A percentile compares a stretch with the other conserved stretches of the same genome.
These are phyloP conservation scores for Antrodiella citrinella DNA, from an alignment of 768 basidiomycete species.

Conservation along the genomic window DNA sequence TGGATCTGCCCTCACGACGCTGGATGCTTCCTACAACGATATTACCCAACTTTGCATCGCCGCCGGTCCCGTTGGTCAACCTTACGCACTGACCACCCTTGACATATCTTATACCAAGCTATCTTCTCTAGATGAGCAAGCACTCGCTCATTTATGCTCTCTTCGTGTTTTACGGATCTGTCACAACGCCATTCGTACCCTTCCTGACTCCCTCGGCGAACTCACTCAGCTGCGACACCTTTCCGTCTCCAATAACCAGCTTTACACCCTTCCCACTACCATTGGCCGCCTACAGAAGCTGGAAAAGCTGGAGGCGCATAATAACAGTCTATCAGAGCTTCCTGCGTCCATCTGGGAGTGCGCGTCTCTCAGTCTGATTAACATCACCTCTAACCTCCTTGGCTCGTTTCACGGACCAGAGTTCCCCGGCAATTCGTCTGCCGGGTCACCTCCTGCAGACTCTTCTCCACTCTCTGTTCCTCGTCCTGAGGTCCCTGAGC, in stretches of 20 bases:
- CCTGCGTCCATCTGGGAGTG: slow-evolving; percentile 82
- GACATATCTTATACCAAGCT: slow-evolving; percentile 87
- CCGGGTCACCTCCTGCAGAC: not conserved
- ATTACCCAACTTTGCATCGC: slow-evolving; percentile 69
- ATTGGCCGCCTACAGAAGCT: slow-evolving; percentile 74
- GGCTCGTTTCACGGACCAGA: slow-evolving; percentile 33
- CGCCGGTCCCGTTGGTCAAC: slow-evolving; percentile 38
- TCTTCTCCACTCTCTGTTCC: slow-evolving; percentile 5
- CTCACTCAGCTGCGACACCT: slow-evolving; percentile 63
- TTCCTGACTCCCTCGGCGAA: slow-evolving; percentile 79
- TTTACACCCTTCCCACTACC: slow-evolving; percentile 64
- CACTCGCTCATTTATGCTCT: slow-evolving; percentile 63
- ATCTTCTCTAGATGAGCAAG: slow-evolving; percentile 68
- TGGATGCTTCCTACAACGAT: slow-evolving; percentile 84
- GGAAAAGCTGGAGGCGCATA: slow-evolving; percentile 77
- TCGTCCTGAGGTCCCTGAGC: slow-evolving; percentile 21
- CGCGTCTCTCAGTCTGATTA: slow-evolving; percentile 59
- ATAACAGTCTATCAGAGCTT: slow-evolving; percentile 76
- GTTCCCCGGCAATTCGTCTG: not conserved
- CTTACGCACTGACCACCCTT: slow-evolving; percentile 62
- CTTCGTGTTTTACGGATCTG: slow-evolving; percentile 70
- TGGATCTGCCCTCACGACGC: slow-evolving; percentile 51
- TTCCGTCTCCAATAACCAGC: slow-evolving; percentile 86
- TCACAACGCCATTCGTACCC: slow-evolving; percentile 76
- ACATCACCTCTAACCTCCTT: slow-evolving; percentile 84